Percentiles rank a stretch among this genome's conserved stretches.
Conservation (phyloP, 345 rosid genomes). For the Lepidium didymum region DNA sequence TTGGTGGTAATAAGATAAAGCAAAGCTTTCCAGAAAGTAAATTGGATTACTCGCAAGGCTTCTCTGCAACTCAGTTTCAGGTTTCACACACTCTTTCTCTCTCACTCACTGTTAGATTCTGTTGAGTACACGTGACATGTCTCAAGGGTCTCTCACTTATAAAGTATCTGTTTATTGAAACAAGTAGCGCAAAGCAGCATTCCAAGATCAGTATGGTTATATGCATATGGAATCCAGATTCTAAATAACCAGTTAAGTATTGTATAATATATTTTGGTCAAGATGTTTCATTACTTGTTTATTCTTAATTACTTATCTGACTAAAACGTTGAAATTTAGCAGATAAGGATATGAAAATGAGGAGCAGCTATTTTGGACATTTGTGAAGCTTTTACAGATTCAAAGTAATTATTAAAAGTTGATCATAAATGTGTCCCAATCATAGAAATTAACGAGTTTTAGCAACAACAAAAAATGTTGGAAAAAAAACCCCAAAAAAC, state of each 20-base stretch:
- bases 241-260: constrained; percentile 8
- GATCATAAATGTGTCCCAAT: background rate
- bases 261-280: background rate
- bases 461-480: background rate
- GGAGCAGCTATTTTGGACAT: constrained; percentile 14
- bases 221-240: constrained; percentile 20
- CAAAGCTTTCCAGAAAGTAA: constrained; percentile 47
- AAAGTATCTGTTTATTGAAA: background rate
- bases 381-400: constrained; percentile 13
- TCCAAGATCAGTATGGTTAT: constrained; percentile 23
- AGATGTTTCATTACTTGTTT: background rate
- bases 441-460: background rate
- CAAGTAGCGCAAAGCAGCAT: constrained; percentile 19
- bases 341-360: background rate
- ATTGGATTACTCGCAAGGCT: constrained; percentile 56
- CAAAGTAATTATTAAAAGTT: background rate
- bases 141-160: constrained; percentile 7
- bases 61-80: constrained; percentile 64
- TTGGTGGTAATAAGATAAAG: constrained; percentile 28
- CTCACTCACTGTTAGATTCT: constrained; percentile 1
- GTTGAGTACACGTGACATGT: constrained; percentile 15
- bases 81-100: constrained; percentile 21
- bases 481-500: background rate
- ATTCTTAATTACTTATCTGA: constrained; percentile 4
- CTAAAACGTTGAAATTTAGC: background rate